Percentiles rank a stretch among this genome's conserved stretches.
These are phyloP conservation scores for Danielozyma ontarioensis DNA, from an alignment of 805 yeast species.

Conservation along the genomic window DNA sequence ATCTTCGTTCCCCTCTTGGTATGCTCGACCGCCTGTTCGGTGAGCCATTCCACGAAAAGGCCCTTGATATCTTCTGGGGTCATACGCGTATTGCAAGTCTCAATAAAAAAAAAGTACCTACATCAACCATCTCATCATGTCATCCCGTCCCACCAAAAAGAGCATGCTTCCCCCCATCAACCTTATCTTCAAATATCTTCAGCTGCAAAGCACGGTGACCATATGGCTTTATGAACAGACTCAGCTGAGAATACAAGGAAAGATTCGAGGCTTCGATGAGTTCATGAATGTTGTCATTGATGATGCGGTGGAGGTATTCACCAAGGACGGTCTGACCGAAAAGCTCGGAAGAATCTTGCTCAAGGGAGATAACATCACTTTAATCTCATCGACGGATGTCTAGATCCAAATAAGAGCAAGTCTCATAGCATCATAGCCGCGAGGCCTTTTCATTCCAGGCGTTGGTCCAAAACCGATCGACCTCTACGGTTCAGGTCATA, in stretches of 20 bases:
- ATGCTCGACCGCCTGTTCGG: constrained; percentile 45
- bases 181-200: constrained; percentile 79
- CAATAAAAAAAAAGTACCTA: too few species aligned
- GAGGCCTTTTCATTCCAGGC: too few species aligned
- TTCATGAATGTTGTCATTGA: constrained; percentile 79
- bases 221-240: constrained; percentile 91
- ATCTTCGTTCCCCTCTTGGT: constrained; percentile 46
- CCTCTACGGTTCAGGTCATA: too few species aligned
- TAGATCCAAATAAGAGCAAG: too few species aligned
- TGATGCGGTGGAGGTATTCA: constrained; percentile 59
- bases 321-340: constrained; percentile 43
- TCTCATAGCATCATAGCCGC: too few species aligned
- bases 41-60: constrained; percentile 55
- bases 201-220: constrained; percentile 72
- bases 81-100: neutral
- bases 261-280: constrained; percentile 90
- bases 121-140: constrained; percentile 3
- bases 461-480: too few species aligned
- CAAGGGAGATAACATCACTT: constrained; percentile 91
- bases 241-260: constrained; percentile 72
- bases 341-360: constrained; percentile 70
- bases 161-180: constrained; percentile 84
- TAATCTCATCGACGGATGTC: constrained; percentile 46
- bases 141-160: constrained; percentile 15
- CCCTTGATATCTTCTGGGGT: constrained; percentile 46